These are phyloP conservation scores for Phaffia australis DNA, from an alignment of 768 basidiomycete species.

Conservation along the genomic window DNA sequence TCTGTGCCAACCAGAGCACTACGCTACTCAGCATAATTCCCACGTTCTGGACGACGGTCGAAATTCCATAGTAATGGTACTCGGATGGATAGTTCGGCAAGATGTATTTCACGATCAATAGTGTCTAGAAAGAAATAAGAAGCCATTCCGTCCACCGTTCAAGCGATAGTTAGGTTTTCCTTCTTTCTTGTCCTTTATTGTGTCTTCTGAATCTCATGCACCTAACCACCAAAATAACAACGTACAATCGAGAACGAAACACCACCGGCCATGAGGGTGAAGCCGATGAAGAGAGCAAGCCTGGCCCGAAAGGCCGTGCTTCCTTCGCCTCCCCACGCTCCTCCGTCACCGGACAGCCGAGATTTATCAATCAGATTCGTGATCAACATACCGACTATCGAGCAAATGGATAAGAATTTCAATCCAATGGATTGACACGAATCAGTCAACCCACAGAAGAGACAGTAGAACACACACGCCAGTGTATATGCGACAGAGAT, in stretches of 20 bases:
- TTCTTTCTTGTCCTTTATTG: too few relatives aligned
- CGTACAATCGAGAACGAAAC: constrained; percentile 91
- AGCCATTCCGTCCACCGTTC: too few relatives aligned
- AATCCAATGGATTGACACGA: neutral
- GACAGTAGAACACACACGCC: neutral
- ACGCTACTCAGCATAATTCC: constrained; percentile 56
- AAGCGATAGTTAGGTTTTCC: neutral
- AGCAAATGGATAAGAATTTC: neutral
- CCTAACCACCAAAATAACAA: neutral
- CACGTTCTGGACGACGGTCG: constrained; percentile 88
- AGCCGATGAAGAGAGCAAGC: constrained; percentile 83
- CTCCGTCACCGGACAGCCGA: constrained; percentile 52
- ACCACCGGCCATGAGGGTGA: constrained; percentile 95
- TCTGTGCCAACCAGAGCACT: constrained; percentile 87
- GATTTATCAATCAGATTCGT: constrained; percentile 94
- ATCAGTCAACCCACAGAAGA: neutral
- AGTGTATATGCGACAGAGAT: too few relatives aligned
- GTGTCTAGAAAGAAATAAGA: constrained; percentile 47
- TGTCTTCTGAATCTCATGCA: neutral
- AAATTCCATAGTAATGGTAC: constrained; percentile 83
- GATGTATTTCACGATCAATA: constrained; percentile 83
- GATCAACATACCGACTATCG: constrained; percentile 65
- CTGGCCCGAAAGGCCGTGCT: constrained; percentile 83
- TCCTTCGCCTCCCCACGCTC: constrained; percentile 46
- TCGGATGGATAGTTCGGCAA: constrained; percentile 59